A percentile compares a stretch with the other conserved stretches of the same genome.
Conservation (phyloP, 2,329 filamentous ascomycete species). For the Calonectria pauciramosa region DNA sequence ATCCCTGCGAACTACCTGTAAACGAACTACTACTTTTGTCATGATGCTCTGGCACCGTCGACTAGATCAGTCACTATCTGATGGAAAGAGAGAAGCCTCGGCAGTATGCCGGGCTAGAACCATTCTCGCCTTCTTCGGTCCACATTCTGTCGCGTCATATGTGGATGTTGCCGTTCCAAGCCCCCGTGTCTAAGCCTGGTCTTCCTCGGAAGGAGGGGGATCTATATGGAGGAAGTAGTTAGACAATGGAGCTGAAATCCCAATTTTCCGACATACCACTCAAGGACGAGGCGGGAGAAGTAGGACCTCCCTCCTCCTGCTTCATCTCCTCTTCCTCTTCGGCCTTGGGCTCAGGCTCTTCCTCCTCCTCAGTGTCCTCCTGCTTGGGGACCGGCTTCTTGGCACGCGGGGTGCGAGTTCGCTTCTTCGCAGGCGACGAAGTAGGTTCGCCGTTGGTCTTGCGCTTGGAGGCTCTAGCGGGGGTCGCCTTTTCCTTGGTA, state of each 20-base stretch:
- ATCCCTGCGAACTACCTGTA: neutral
- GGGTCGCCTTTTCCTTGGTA: neutral
- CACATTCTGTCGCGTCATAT: neutral
- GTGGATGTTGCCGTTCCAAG: neutral
- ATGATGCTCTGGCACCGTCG: neutral
- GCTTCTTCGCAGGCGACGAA: constrained; percentile 45
- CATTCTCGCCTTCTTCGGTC: neutral
- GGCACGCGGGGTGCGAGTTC: constrained; percentile 38
- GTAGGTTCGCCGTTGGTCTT: constrained; percentile 42
- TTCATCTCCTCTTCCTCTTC: constrained; percentile 41
- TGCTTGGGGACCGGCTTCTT: constrained; percentile 33
- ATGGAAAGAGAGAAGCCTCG: constrained; percentile 5
- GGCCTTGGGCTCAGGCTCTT: constrained; percentile 17
- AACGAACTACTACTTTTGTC: constrained; percentile 1
- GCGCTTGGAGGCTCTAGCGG: constrained; percentile 44
- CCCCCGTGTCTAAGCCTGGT: constrained; percentile 15
- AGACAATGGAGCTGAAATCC: neutral
- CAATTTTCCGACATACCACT: constrained; percentile 32
- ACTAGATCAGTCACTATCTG: neutral
- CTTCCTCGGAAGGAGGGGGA: constrained; percentile 33
- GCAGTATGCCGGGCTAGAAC: neutral
- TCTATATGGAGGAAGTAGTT: constrained; percentile 19
- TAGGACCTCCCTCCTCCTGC: constrained; percentile 34
- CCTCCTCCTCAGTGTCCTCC: constrained; percentile 40
- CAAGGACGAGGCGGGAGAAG: constrained; percentile 31